Evolutionary conservation across 306 rosid genomes (phyloP).

Genomic region (Vigna mungo): DNA sequence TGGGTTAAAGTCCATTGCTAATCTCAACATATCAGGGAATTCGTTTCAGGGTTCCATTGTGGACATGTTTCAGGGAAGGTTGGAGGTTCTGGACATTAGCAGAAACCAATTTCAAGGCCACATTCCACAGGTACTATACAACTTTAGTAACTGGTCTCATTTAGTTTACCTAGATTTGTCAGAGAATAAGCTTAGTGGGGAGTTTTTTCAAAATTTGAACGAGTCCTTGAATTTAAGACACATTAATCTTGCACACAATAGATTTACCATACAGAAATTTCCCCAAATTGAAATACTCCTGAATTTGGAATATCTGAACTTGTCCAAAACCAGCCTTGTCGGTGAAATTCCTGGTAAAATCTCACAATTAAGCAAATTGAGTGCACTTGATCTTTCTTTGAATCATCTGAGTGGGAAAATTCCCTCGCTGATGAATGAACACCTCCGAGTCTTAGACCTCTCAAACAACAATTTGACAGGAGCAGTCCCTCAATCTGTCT

Average conservation of each 20-base stretch:
- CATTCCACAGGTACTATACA: constrained; percentile 82
- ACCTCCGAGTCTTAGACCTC: constrained; percentile 77
- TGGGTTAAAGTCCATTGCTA: constrained; percentile 64
- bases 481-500: constrained; percentile 63
- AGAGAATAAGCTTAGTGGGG: constrained; percentile 83
- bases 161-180: constrained; percentile 90
- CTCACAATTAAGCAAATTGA: constrained; percentile 61
- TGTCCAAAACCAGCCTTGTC: constrained; percentile 75
- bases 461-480: constrained; percentile 89
- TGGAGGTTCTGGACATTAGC: constrained; percentile 86
- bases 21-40: constrained; percentile 83
- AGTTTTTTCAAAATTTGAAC: constrained; percentile 62
- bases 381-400: constrained; percentile 77
- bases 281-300: constrained; percentile 62
- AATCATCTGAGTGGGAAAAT: constrained; percentile 79
- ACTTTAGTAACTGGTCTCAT: constrained; percentile 69
- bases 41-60: constrained; percentile 79
- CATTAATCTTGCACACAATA: constrained; percentile 85
- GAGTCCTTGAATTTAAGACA: constrained; percentile 66
- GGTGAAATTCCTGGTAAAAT: constrained; percentile 77
- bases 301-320: constrained; percentile 77
- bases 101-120: constrained; percentile 86
- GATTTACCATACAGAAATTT: constrained; percentile 70
- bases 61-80: constrained; percentile 62
- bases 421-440: constrained; percentile 53